Conservation (phyloP, 2,329 filamentous ascomycete species). For the Bertia moriformis region DNA sequence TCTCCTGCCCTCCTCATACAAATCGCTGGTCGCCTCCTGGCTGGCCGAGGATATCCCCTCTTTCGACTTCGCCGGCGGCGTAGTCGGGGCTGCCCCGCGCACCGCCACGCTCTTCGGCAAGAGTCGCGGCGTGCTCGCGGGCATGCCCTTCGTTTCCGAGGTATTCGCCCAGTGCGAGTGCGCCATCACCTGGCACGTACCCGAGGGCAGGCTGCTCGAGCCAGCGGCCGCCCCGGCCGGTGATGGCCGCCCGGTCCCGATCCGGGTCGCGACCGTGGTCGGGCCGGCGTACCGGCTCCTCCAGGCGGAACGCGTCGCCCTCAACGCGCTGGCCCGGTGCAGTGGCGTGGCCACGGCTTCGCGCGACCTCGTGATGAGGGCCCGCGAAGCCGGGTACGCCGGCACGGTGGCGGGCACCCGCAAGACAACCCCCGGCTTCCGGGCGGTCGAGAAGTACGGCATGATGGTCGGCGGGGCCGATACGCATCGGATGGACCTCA, state of each 20-base stretch:
- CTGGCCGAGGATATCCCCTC: constrained; percentile 91
- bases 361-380: constrained; percentile 33
- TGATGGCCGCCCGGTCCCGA: too few species aligned
- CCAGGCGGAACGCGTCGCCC: constrained; percentile 80
- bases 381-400: constrained; percentile 56
- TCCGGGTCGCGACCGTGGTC: constrained; percentile 60
- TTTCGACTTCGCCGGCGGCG: constrained; percentile 93
- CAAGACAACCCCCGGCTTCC: constrained; percentile 93
- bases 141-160: constrained; percentile 88
- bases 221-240: constrained; percentile 25
- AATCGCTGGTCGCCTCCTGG: constrained; percentile 67
- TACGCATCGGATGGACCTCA: constrained; percentile 78
- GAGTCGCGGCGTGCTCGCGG: constrained; percentile 69
- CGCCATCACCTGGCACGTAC: constrained; percentile 74
- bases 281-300: constrained; percentile 70
- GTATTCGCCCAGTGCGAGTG: constrained; percentile 83
- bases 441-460: constrained; percentile 93
- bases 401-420: constrained; percentile 85
- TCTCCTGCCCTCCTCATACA: constrained; percentile 75
- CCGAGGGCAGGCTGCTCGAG: constrained; percentile 59
- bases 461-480: constrained; percentile 92
- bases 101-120: constrained; percentile 57
- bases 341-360: constrained; percentile 74
- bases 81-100: constrained; percentile 60
- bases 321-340: constrained; percentile 82